Percentiles rank a stretch among this genome's conserved stretches.
Evolutionary conservation across 495 filamentous ascomycete species (phyloP).

Genomic region (Penicillium alfredii): DNA sequence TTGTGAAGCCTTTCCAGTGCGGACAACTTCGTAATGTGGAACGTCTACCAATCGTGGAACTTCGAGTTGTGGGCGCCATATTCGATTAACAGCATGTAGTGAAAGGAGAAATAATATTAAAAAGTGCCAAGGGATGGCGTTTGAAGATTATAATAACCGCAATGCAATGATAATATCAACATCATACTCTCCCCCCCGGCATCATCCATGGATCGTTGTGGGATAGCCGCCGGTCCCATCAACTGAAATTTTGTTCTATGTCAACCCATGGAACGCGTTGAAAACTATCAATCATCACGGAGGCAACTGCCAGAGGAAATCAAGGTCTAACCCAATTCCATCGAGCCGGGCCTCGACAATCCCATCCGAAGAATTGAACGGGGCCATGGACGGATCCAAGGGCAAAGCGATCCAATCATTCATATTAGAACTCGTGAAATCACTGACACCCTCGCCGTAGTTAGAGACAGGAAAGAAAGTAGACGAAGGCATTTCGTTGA

Average conservation of each 20-base stretch:
- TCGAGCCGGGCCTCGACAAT: conserved; percentile 9
- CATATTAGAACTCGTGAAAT: conserved; percentile 7
- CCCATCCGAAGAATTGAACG: conserved; percentile 20
- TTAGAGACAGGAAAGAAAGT: conserved; percentile 2
- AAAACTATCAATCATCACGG: conserved; percentile 3
- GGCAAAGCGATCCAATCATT: conserved; percentile 33
- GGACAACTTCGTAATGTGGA: neutral
- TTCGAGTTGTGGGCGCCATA: neutral
- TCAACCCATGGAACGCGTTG: conserved; percentile 1
- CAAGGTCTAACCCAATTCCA: conserved; percentile 20
- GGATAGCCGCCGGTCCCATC: no score
- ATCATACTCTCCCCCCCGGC: no score
- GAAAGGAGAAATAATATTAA: no score
- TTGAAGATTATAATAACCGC: no score
- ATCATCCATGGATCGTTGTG: no score
- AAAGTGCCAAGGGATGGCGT: no score
- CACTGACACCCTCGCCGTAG: conserved; percentile 7
- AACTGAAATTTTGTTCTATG: no score
- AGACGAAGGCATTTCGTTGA: neutral
- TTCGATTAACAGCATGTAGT: no score
- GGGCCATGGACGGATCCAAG: conserved; percentile 33
- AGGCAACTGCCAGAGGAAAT: conserved; percentile 33
- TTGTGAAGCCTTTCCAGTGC: neutral
- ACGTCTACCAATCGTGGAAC: neutral
- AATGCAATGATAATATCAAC: no score